Conservation (phyloP, 805 yeast genomes). For the Saturnispora serradocipensis region DNA sequence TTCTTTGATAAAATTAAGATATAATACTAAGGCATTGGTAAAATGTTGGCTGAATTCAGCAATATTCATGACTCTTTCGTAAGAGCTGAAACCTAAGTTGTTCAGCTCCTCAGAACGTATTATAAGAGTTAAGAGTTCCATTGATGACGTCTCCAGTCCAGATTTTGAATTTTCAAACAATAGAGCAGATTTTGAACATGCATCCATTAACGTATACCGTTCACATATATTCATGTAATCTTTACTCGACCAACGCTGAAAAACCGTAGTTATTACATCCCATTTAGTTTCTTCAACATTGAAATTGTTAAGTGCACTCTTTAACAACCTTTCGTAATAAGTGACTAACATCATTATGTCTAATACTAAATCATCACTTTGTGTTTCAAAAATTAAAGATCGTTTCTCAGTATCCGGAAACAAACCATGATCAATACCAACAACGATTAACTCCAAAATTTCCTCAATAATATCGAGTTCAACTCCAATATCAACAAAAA, state of each 20-base stretch:
- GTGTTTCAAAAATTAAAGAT: constrained; percentile 1
- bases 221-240: neutral
- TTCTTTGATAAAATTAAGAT: constrained; percentile 20
- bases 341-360: constrained; percentile 18
- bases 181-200: neutral
- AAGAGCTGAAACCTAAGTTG: constrained; percentile 21
- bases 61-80: constrained; percentile 24
- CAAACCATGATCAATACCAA: constrained; percentile 11
- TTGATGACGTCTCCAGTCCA: neutral
- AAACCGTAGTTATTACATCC: constrained; percentile 9
- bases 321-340: constrained; percentile 16
- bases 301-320: constrained; percentile 10
- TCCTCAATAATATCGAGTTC: constrained; percentile 3
- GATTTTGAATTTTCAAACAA: neutral
- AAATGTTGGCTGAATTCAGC: constrained; percentile 25
- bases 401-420: constrained; percentile 12
- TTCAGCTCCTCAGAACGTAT: constrained; percentile 16
- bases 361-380: constrained; percentile 7
- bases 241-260: constrained; percentile 16
- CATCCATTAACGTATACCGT: neutral
- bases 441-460: neutral
- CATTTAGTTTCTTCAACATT: constrained; percentile 13
- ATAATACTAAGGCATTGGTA: constrained; percentile 20
- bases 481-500: neutral
- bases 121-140: constrained; percentile 2